A percentile compares a stretch with the other conserved stretches of the same genome.
These are phyloP conservation scores for Trichocomaceae sp. DNA, from an alignment of 2,329 filamentous ascomycete species.

Conservation along the genomic window DNA sequence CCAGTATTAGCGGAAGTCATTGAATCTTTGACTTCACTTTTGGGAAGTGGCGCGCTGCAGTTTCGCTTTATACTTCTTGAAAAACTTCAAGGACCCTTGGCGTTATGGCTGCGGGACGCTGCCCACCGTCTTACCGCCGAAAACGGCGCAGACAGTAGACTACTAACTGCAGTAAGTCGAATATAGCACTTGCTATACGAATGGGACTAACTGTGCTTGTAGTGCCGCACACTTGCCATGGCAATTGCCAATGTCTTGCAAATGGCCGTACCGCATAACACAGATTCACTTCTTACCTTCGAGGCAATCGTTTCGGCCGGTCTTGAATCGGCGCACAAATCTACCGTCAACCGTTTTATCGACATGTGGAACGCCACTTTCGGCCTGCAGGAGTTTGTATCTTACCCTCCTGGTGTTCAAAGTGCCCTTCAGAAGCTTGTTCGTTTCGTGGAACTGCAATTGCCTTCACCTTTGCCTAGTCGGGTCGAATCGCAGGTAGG, in stretches of 20 bases:
- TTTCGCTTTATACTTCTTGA: conserved; percentile 52
- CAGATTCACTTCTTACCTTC: conserved; percentile 44
- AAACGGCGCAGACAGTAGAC: conserved; percentile 24
- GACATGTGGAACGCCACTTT: conserved; percentile 66
- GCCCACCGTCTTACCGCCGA: conserved; percentile 22
- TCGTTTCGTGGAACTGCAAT: conserved; percentile 46
- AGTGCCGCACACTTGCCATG: conserved; percentile 30
- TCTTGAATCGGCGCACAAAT: conserved; percentile 47
- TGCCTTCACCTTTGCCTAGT: conserved; percentile 42
- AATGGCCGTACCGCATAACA: conserved; percentile 22
- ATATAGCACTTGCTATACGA: not conserved
- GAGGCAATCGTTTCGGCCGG: conserved; percentile 47
- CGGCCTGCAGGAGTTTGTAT: conserved; percentile 51
- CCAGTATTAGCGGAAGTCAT: conserved; percentile 45
- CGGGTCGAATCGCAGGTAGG: conserved; percentile 28
- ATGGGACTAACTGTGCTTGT: not conserved
- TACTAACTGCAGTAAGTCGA: conserved; percentile 31
- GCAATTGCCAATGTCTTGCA: conserved; percentile 28
- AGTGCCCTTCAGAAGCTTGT: conserved; percentile 55
- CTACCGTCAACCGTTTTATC: conserved; percentile 48
- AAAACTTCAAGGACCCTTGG: conserved; percentile 48
- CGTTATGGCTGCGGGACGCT: conserved; percentile 31
- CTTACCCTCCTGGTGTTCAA: conserved; percentile 61
- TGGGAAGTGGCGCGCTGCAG: conserved; percentile 44
- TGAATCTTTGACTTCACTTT: conserved; percentile 47